phyloP scores from a whole-genome alignment of 495 filamentous ascomycete genomes.

The Hypomontagnella submonticulosa region DNA sequence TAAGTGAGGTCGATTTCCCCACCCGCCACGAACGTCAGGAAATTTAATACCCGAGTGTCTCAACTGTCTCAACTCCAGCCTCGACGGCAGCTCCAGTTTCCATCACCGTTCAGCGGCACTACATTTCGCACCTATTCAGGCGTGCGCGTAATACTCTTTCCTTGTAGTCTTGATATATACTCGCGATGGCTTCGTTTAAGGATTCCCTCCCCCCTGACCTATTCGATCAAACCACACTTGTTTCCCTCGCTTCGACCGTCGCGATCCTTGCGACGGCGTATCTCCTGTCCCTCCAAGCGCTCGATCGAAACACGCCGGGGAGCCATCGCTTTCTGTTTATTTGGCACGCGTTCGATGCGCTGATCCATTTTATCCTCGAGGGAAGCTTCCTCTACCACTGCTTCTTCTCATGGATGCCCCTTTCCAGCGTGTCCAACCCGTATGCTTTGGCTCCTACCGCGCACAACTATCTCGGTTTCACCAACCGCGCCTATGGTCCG shows the following conservation, averaged over 20 bases:
- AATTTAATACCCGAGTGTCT: background rate
- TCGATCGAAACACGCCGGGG: constrained; percentile 50
- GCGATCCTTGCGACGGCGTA: constrained; percentile 61
- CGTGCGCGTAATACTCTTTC: background rate
- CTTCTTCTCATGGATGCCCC: constrained; percentile 75
- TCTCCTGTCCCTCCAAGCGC: constrained; percentile 54
- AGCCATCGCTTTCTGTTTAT: constrained; percentile 79
- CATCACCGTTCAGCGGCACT: too few species aligned
- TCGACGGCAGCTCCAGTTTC: too few species aligned
- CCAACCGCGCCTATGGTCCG: constrained; percentile 75
- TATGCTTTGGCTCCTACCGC: constrained; percentile 51
- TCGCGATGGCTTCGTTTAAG: constrained; percentile 34
- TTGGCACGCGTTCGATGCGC: constrained; percentile 93
- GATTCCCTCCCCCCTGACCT: constrained; percentile 54
- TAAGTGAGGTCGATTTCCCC: constrained; percentile 13
- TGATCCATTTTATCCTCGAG: constrained; percentile 90
- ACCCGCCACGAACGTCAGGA: constrained; percentile 14
- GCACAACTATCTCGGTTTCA: constrained; percentile 55
- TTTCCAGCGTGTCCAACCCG: constrained; percentile 48
- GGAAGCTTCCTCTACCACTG: constrained; percentile 92
- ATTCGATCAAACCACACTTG: constrained; percentile 64
- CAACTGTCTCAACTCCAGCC: background rate
- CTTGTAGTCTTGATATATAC: constrained; percentile 1
- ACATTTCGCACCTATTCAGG: background rate
- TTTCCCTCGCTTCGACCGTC: constrained; percentile 63